These are phyloP conservation scores for Tetragonia tetragonoides DNA, from an alignment of 148 eudicot genomes.

Conservation along the genomic window DNA sequence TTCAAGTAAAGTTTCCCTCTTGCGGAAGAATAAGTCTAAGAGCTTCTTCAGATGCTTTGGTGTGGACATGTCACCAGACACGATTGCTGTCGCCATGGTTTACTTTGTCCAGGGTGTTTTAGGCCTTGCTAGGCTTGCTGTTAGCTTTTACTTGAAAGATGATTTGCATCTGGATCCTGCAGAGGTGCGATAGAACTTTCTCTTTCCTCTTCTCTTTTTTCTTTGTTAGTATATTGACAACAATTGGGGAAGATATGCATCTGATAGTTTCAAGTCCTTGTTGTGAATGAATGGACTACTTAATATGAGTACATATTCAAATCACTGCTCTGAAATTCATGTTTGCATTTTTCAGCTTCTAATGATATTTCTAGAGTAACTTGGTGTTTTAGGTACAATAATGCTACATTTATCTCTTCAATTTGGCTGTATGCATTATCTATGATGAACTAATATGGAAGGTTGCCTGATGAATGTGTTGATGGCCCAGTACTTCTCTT, in stretches of 20 bases:
- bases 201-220: not conserved
- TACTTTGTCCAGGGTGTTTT: slow-evolving; percentile 99
- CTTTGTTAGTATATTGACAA: not conserved
- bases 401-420: not conserved
- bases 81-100: slow-evolving; percentile 94
- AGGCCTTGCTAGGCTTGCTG: slow-evolving; percentile 93
- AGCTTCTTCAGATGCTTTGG: slow-evolving; percentile 59
- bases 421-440: not conserved
- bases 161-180: slow-evolving; percentile 98
- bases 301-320: not conserved
- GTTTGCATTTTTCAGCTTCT: not conserved
- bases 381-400: not conserved
- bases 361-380: not conserved
- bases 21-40: slow-evolving; percentile 39
- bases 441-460: not conserved
- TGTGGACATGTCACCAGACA: slow-evolving; percentile 93
- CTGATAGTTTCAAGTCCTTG: not conserved
- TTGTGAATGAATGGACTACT: not conserved
- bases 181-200: slow-evolving; percentile 52
- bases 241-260: not conserved
- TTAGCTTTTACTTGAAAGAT: slow-evolving; percentile 92
- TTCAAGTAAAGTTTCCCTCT: slow-evolving; percentile 36
- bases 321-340: not conserved
- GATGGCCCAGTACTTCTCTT: not conserved
- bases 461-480: not conserved